phyloP scores from a whole-genome alignment of 2,329 filamentous ascomycete species.

The Aspergillus pseudoglaucus region DNA sequence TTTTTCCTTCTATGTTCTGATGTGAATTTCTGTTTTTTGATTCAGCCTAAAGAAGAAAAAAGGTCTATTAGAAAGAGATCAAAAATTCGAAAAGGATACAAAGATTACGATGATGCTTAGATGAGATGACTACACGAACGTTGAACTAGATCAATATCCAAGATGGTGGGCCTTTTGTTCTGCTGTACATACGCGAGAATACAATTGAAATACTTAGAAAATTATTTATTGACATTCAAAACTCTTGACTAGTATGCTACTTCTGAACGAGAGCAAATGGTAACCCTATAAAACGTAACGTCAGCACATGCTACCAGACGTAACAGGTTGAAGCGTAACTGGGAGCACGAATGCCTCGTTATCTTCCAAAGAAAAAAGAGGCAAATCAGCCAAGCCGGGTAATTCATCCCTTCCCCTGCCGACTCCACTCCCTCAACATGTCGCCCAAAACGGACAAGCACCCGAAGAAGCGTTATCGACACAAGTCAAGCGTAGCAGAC shows the following conservation, averaged over 20 bases:
- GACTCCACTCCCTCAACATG: conserved; percentile 20
- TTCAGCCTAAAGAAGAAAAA: not conserved
- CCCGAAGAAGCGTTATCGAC: conserved; percentile 20
- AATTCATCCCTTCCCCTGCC: conserved; percentile 40
- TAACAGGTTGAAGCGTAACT: not conserved
- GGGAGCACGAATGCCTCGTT: conserved; percentile 7
- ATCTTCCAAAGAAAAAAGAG: conserved; percentile 4
- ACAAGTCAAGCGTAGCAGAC: conserved; percentile 30
- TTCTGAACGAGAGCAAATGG: no score
- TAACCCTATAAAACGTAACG: not conserved
- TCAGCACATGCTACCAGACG: conserved; percentile 4
- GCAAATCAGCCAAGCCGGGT: conserved; percentile 35
- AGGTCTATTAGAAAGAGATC: not conserved
- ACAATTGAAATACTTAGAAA: no score
- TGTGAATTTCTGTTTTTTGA: not conserved
- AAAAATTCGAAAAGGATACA: no score
- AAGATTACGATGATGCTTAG: no score
- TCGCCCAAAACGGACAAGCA: conserved; percentile 34
- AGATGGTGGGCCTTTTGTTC: no score
- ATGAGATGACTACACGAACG: no score
- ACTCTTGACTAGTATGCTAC: no score
- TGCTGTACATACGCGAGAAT: no score
- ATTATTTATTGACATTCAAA: no score
- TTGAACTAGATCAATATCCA: no score
- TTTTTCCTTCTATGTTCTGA: conserved; percentile 4